Evolutionary conservation across 202 grass and related monocot species (phyloP).

Genomic region (Setaria italica): DNA sequence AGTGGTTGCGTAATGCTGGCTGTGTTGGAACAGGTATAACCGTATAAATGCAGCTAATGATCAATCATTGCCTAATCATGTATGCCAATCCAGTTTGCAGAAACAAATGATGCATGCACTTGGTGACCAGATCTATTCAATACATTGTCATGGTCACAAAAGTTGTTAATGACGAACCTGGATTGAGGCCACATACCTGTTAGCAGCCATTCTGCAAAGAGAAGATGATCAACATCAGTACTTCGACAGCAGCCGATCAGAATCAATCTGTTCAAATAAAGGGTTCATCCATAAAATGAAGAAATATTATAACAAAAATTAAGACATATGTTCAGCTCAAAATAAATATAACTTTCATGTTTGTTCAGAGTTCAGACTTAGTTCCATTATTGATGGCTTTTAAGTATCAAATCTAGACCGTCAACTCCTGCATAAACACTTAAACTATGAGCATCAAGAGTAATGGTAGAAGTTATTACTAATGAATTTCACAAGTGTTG

Average conservation of each 20-base stretch:
- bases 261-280: neutral
- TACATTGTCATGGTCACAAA: neutral
- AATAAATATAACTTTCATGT: neutral
- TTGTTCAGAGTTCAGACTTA: neutral
- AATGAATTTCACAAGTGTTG: too few relatives aligned
- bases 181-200: neutral
- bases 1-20: neutral
- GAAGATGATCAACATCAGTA: neutral
- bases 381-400: too few relatives aligned
- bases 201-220: neutral
- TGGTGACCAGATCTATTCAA: too few relatives aligned
- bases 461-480: too few relatives aligned
- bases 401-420: too few relatives aligned
- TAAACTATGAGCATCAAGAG: too few relatives aligned
- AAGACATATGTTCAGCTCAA: neutral
- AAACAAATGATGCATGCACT: neutral
- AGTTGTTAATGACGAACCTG: neutral
- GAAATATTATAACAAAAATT: neutral
- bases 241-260: neutral
- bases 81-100: neutral
- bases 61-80: neutral
- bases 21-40: neutral
- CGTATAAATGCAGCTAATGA: neutral
- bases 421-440: too few relatives aligned
- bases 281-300: neutral